Evolutionary conservation across 257 asterid genomes (phyloP), one percentile per base, ranked within the genome.

Genomic region (Apocynum venetum): DNA sequence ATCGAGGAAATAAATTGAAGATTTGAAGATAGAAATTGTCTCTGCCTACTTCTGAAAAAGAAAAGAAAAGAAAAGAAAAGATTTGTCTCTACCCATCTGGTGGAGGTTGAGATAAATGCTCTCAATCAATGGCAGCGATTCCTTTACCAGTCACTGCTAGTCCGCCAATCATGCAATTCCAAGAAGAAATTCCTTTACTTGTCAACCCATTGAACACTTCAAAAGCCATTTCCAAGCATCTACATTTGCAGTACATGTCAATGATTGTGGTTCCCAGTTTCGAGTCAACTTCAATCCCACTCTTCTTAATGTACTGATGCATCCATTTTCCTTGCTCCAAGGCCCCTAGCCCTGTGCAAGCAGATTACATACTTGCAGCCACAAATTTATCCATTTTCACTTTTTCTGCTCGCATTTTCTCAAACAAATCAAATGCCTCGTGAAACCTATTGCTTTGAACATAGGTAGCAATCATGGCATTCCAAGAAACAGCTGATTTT

Each of bases 81-180:
- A 25, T 25, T 25, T 25, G 31, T 25, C 31, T 25, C 31, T 25
- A 25, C 31, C 31, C 31, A 25, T 25, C 31, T 25, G 31, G 31
- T 25, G 31, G 31, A 25, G 31, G 31, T 25, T 25, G 31, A 25
- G 31, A 25, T 25, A 25, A 25, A 25, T 25, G 31, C 31, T 25
- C 31, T 25, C 31, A 25, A 25, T 83, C 89, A 76, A 94, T 87
- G 14, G 98, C 98, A 4, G 68, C 92, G 72, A 77, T 80, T 8
- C 98, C 97, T 85, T 82, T 84, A 4, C 98, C 98, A 2, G 88
- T 92, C 89, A 88, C 87, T 8, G 97, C 97, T 12, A 90, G 86
- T 48, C 98, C 97, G 77, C 98, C 97, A 75, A 94, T 91, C 96
- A 94, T 89, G 82, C 93, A 89, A 64, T 94, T 94, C 98, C 97